Evolutionary conservation across 2,329 filamentous ascomycete genomes (phyloP), one percentile per base, ranked within the genome.

Genomic region (Paraphoma chrysanthemicola): DNA sequence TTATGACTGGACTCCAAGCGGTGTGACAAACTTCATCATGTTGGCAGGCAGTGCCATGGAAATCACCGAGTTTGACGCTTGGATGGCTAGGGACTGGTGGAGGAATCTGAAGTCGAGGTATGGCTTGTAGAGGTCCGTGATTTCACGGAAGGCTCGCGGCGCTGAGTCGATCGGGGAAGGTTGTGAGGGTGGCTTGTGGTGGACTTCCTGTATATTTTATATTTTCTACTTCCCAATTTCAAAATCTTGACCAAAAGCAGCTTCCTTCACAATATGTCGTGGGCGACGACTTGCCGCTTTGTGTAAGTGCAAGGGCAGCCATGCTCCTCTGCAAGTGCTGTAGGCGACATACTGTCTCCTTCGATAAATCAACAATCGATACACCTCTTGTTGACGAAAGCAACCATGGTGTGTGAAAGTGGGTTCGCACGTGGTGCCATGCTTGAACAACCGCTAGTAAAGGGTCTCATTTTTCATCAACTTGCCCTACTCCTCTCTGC

Each of bases 401-500:
- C 39, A 3, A 42, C 39, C 3, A 41, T 14, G 29, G 45, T 10
- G 14, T 28, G 28, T 17, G 18, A 44, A 44, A 29, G 28, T 44
- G 42, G 18, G 4, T 4, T 10, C 16, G 31, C 29, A 30, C 29
- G 6, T 36, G 8, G 16, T 47, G n/a, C 45, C 10, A 14, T 39
- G 8, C 39, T 48, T 18, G 31, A 39, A n/a, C 3, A 29, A 11
- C 4, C 8, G 17, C 17, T 41, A 10, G 17, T 16, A 10, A 36
- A 23, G 2, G 11, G 16, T 5, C 69, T 86, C 59, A 85, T 82
- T 33, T 87, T 87, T 66, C 86, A 88, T 68, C 73, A 81, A 29
- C 75, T 88, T 29, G 83, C 83, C 55, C 78, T 87, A 44, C 79
- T 83, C 49, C 71, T 88, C 43, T 82, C 79, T 39, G 83, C 80